A percentile compares a stretch with the other conserved stretches of the same genome.
Conservation (phyloP, 139 green algal species). For the Tetradesmus obliquus region DNA sequence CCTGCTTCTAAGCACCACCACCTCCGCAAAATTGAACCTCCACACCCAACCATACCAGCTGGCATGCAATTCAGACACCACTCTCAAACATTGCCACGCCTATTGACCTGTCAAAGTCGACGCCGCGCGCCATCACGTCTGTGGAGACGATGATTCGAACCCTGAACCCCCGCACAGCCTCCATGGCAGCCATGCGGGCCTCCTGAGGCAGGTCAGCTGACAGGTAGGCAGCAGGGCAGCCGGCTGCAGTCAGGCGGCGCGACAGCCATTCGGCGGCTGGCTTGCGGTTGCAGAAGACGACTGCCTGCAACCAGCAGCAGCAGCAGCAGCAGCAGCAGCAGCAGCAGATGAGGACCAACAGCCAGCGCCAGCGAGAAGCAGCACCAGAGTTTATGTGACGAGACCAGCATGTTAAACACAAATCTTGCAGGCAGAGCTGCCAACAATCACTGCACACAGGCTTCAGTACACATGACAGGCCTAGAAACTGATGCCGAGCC, state of each 20-base stretch:
- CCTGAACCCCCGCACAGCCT: constrained; percentile 70
- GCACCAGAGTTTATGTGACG: background rate
- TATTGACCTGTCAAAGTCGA: constrained; percentile 75
- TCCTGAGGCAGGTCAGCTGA: constrained; percentile 70
- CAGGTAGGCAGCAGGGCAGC: constrained; percentile 74
- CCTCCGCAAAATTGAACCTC: no score
- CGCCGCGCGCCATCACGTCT: constrained; percentile 82
- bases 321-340: background rate
- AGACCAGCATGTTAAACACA: background rate
- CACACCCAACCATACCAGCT: no score
- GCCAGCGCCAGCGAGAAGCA: background rate
- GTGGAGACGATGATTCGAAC: constrained; percentile 77
- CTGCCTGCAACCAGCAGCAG: constrained; percentile 61
- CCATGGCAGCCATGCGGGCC: constrained; percentile 65
- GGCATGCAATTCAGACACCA: no score
- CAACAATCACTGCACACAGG: background rate
- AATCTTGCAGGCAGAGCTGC: no score
- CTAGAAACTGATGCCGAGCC: background rate
- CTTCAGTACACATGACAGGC: background rate
- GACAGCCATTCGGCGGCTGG: constrained; percentile 72
- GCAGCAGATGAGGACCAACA: background rate
- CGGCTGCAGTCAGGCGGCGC: constrained; percentile 56
- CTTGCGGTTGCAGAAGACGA: constrained; percentile 84
- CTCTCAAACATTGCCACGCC: background rate
- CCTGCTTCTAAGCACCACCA: background rate